A percentile compares a stretch with the other conserved stretches of the same genome.
Evolutionary conservation across 257 asterid species (phyloP).

Genomic region (Solanum chiquidenum): DNA sequence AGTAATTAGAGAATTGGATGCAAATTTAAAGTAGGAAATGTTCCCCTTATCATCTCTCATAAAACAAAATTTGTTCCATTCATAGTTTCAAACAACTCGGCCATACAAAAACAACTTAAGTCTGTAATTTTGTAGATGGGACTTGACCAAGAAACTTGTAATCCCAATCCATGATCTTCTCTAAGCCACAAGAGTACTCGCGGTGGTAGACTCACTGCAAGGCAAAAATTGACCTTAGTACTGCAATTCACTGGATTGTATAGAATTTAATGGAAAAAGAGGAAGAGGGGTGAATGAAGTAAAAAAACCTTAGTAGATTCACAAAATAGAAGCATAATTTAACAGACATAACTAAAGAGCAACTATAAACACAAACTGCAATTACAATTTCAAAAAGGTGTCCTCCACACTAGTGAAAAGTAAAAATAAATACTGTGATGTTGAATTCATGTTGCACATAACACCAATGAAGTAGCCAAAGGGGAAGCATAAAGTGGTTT

Average conservation of each 20-base stretch:
- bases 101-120: background rate
- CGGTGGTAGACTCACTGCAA: constrained; percentile 32
- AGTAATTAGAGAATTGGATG: background rate
- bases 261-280: background rate
- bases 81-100: background rate
- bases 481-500: background rate
- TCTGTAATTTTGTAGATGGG: background rate
- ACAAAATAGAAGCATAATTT: background rate
- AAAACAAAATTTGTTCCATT: background rate
- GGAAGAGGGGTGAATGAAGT: background rate
- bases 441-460: background rate
- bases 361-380: background rate
- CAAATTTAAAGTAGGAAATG: background rate
- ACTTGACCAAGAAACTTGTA: background rate
- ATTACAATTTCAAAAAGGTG: background rate
- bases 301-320: background rate
- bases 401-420: background rate
- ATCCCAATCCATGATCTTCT: background rate
- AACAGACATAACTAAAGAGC: background rate
- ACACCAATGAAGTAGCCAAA: background rate
- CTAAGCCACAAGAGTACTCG: constrained; percentile 29
- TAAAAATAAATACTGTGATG: no score
- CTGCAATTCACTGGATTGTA: background rate
- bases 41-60: background rate
- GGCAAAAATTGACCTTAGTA: background rate